Evolutionary conservation across 306 rosid species (phyloP).

Genomic region (Cyamopsis tetragonoloba): DNA sequence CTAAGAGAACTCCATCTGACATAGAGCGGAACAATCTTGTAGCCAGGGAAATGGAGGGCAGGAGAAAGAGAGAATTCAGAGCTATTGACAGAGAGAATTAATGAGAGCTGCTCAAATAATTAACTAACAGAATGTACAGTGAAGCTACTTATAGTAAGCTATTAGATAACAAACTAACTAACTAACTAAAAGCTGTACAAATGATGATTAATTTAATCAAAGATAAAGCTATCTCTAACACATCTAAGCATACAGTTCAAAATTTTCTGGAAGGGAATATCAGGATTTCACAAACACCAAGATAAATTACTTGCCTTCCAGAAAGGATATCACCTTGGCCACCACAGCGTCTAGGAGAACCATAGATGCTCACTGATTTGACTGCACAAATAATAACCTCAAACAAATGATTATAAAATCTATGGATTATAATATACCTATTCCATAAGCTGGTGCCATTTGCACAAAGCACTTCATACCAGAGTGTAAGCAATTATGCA

Average conservation of each 20-base stretch:
- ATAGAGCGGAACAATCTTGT: background rate
- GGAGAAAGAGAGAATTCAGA: no score
- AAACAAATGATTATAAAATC: slow-evolving; percentile 13
- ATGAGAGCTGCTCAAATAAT: no score
- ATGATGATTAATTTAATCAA: no score
- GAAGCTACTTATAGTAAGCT: no score
- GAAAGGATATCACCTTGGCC: slow-evolving; percentile 97
- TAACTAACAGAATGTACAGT: no score
- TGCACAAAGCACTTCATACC: background rate
- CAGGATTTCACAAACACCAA: background rate
- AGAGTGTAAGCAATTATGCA: background rate
- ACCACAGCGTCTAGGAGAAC: slow-evolving; percentile 92
- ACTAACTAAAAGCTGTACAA: no score
- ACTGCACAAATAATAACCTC: slow-evolving; percentile 43
- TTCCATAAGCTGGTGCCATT: background rate
- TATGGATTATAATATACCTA: background rate
- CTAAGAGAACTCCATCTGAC: background rate
- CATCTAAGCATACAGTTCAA: background rate
- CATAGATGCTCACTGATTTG: slow-evolving; percentile 68
- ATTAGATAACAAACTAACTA: no score
- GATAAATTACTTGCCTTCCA: slow-evolving; percentile 70
- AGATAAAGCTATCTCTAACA: no score
- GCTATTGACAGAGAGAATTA: no score
- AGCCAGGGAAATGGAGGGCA: no score
- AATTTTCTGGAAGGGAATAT: background rate